Base-by-base conservation (phyloP, 805 yeast species). In the Millerozyma acaciae region DNA sequence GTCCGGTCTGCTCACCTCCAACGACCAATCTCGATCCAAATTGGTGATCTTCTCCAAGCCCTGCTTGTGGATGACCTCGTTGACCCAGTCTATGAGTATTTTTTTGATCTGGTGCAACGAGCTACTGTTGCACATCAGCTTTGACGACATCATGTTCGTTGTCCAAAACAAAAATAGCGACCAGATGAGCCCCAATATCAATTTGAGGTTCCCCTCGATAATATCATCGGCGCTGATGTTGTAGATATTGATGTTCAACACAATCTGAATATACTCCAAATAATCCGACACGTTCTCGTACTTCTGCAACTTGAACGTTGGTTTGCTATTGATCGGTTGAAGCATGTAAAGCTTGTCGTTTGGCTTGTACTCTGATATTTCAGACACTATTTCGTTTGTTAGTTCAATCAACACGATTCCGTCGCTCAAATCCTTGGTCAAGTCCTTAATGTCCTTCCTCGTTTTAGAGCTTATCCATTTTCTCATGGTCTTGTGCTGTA, bases 1-100 rank as follows among this genome's bases (percentile, higher is more conserved):
- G 59, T 48, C 78, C 45, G 47, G 81, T 65, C 51, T 60, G 45
- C 19, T 78, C 65, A 49, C 68, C 51, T 61, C 65, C 18, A 61
- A 37, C 6, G 69, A 65, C 84, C 84, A 79, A 43, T 75, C 70
- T 22, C 65, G 51, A 24, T 73, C 61, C 51, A 79, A 79, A 48
- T 79, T 76, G 8, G 53, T 39, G 18, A 79, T 48, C 13, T 39
- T 34, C 15, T 10, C 16, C 16, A 51, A 37, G 14, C 49, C 52
- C 27, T 48, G 39, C 24, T 45, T 41, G 30, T 44, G 40, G 14
- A 47, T 34, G 6, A 53, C 41, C 26, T 32, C 37, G 44, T 75
- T 78, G 36, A 80, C 64, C 86, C 86, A 79, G 8, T 63, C 45
- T 30, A 74, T 48, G 28, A 65, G 41, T 16, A 57, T 48, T 13